Conservation (phyloP, 805 yeast species). For the Nakazawaea molendinolei region DNA sequence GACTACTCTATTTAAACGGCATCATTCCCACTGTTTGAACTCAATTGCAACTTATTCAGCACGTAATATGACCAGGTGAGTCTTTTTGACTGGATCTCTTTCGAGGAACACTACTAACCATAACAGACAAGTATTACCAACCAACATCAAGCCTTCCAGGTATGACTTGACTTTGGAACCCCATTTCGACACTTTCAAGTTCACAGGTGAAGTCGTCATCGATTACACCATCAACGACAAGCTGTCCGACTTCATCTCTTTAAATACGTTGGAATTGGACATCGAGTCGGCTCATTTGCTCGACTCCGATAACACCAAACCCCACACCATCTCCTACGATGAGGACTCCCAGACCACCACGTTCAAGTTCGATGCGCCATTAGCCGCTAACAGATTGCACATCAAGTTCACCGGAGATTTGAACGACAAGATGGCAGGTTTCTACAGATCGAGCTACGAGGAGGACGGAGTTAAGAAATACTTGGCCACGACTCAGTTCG, state of each 20-base stretch:
- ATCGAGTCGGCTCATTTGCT: background rate
- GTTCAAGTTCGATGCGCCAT: constrained; percentile 28
- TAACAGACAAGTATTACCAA: constrained; percentile 44
- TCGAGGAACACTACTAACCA: no score
- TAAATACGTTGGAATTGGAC: constrained; percentile 64
- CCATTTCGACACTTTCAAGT: constrained; percentile 51
- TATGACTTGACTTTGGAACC: constrained; percentile 64
- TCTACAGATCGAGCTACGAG: constrained; percentile 63
- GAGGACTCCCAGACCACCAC: constrained; percentile 34
- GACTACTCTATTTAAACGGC: no score
- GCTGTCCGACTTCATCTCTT: constrained; percentile 34
- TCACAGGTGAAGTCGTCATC: constrained; percentile 47
- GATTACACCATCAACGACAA: constrained; percentile 45
- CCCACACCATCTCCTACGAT: constrained; percentile 22
- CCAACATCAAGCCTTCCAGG: constrained; percentile 60
- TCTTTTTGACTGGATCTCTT: no score
- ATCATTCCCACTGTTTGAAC: no score
- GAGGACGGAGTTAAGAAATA: constrained; percentile 59
- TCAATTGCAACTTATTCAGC: no score
- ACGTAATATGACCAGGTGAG: no score
- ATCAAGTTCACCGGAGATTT: constrained; percentile 55
- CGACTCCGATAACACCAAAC: constrained; percentile 17
- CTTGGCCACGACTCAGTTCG: constrained; percentile 81
- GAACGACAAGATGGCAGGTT: constrained; percentile 79
- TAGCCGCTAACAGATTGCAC: constrained; percentile 32